These are phyloP conservation scores for Tolypocladium album DNA, from an alignment of 2,329 filamentous ascomycete genomes.

Conservation along the genomic window DNA sequence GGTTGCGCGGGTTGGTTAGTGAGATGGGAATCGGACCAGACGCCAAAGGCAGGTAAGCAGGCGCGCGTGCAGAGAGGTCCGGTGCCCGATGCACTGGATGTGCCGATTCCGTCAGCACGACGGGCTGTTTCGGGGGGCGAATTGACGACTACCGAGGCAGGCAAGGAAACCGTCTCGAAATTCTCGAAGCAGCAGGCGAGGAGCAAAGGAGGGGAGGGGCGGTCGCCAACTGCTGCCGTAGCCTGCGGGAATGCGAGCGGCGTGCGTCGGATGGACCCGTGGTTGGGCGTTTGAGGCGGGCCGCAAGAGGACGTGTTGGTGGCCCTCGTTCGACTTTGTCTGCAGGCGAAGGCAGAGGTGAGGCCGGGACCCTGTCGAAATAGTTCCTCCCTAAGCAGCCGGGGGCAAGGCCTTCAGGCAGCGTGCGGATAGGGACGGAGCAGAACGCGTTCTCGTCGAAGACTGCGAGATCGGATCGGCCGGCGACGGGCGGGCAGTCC, in stretches of 20 bases:
- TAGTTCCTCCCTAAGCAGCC: background rate
- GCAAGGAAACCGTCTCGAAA: background rate
- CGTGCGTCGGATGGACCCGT: background rate
- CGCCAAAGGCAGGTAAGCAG: background rate
- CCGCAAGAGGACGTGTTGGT: background rate
- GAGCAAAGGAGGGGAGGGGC: background rate
- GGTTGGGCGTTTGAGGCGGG: background rate
- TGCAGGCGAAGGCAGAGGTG: background rate
- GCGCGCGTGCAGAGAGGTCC: background rate
- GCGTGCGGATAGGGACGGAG: background rate
- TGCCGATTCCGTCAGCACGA: background rate
- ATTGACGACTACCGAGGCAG: background rate
- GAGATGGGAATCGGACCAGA: background rate
- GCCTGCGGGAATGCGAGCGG: background rate
- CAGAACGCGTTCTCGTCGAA: background rate
- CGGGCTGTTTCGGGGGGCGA: background rate
- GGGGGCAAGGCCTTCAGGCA: background rate
- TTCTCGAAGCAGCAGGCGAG: background rate
- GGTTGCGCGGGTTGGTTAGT: background rate
- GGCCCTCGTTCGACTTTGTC: background rate
- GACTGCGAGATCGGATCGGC: background rate
- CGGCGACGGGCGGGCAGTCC: background rate
- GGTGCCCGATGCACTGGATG: background rate
- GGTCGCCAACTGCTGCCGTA: background rate
- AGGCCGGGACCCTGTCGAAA: background rate